Evolutionary conservation across 1,139 yeast species (phyloP).

Genomic region (Pichia inconspicua): DNA sequence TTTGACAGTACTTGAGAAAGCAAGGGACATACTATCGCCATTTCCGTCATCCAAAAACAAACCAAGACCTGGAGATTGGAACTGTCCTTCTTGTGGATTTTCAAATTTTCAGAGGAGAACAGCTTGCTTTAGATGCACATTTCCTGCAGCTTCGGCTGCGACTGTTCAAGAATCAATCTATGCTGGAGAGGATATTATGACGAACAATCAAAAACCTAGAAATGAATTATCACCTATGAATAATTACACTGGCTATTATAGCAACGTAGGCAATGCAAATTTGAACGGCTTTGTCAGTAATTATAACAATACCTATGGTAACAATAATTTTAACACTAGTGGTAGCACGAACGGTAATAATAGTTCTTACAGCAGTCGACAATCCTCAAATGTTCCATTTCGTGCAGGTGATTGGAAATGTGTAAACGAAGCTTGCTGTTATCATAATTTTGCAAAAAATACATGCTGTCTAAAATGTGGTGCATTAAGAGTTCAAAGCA

Average conservation of each 20-base stretch:
- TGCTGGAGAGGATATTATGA: slow-evolving; percentile 11
- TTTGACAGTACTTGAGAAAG: slow-evolving; percentile 65
- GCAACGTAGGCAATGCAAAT: slow-evolving; percentile 5
- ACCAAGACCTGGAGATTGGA: slow-evolving; percentile 97
- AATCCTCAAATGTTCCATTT: slow-evolving; percentile 59
- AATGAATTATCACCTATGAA: not conserved
- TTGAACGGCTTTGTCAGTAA: not conserved
- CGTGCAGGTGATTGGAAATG: slow-evolving; percentile 98
- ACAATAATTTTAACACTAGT: slow-evolving; percentile 14
- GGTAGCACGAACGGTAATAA: slow-evolving; percentile 13
- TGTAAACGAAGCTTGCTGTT: slow-evolving; percentile 64
- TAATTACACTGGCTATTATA: slow-evolving; percentile 7
- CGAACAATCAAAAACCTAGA: not conserved
- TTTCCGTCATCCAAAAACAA: slow-evolving; percentile 86
- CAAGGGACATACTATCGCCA: slow-evolving; percentile 71
- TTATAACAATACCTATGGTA: slow-evolving; percentile 8
- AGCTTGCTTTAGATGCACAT: slow-evolving; percentile 88
- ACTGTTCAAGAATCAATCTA: slow-evolving; percentile 51
- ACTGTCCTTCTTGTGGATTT: slow-evolving; percentile 92
- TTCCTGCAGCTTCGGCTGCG: slow-evolving; percentile 72
- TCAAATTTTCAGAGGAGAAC: slow-evolving; percentile 92
- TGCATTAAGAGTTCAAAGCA: slow-evolving; percentile 54
- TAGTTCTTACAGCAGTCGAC: slow-evolving; percentile 14
- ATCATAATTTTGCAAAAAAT: slow-evolving; percentile 92
- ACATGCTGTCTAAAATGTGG: slow-evolving; percentile 84